Evolutionary conservation across 805 yeast genomes (phyloP).

Genomic region (Kregervanrija fluxuum): DNA sequence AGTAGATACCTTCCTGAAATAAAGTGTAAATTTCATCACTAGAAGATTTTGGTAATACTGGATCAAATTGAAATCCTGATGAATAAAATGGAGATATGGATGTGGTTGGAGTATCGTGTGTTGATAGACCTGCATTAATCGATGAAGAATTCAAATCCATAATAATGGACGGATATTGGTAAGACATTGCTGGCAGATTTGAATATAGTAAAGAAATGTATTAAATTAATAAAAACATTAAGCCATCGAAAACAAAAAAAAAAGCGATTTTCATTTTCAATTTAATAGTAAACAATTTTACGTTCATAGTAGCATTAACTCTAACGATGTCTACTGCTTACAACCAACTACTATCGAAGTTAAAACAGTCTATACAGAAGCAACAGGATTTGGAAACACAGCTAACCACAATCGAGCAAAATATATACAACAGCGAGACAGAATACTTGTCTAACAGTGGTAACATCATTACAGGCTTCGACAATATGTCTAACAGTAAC

Average conservation of each 20-base stretch:
- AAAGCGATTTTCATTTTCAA: background rate
- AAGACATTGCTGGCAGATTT: conserved; percentile 4
- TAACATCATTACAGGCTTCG: conserved; percentile 88
- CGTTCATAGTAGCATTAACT: background rate
- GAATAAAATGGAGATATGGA: conserved; percentile 52
- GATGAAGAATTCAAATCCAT: conserved; percentile 60
- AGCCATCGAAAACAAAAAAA: background rate
- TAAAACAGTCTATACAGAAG: conserved; percentile 53
- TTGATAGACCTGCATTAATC: conserved; percentile 67
- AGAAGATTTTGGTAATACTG: conserved; percentile 19
- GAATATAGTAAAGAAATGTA: background rate
- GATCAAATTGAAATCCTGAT: conserved; percentile 12
- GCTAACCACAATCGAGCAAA: conserved; percentile 61
- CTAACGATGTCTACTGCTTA: conserved; percentile 37
- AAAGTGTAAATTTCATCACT: conserved; percentile 49
- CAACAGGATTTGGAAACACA: conserved; percentile 62
- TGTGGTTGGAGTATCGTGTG: conserved; percentile 54
- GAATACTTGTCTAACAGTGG: conserved; percentile 64
- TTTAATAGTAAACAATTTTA: background rate
- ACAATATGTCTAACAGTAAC: conserved; percentile 21
- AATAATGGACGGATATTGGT: conserved; percentile 50
- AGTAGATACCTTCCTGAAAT: conserved; percentile 55
- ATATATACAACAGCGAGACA: conserved; percentile 70
- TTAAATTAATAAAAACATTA: background rate
- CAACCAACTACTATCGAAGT: conserved; percentile 56